These are phyloP conservation scores for Aspergillus aculeatinus DNA, from an alignment of 2,329 filamentous ascomycete species.

Conservation along the genomic window DNA sequence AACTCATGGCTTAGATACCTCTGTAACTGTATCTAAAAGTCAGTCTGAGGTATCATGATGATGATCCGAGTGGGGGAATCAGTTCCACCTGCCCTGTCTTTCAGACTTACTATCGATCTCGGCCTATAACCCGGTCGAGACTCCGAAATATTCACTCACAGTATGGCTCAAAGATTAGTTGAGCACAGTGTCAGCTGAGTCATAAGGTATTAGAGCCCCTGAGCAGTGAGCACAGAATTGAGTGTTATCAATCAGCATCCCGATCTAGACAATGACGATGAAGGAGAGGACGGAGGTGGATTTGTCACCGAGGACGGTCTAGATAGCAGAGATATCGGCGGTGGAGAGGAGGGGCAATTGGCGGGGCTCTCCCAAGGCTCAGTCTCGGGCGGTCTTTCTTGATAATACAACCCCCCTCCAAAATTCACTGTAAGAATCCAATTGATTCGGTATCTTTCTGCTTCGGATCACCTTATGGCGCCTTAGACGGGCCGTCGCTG, in stretches of 20 bases:
- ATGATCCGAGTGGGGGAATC: neutral
- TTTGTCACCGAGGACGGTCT: slow-evolving; percentile 24
- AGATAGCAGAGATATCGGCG: slow-evolving; percentile 14
- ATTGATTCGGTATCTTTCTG: slow-evolving; percentile 39
- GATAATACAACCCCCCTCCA: slow-evolving; percentile 24
- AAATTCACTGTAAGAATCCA: slow-evolving; percentile 29
- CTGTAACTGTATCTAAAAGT: neutral
- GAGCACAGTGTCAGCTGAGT: neutral
- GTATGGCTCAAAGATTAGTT: neutral
- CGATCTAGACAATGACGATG: slow-evolving; percentile 5
- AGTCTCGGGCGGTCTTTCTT: slow-evolving; percentile 39
- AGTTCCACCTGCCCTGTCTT: neutral
- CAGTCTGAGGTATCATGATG: neutral
- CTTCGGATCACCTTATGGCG: slow-evolving; percentile 34
- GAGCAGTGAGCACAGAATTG: neutral
- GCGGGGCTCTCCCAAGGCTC: slow-evolving; percentile 18
- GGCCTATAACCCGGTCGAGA: neutral
- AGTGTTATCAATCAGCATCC: neutral
- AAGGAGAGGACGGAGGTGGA: slow-evolving; percentile 10
- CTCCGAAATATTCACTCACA: neutral
- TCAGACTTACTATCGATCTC: neutral
- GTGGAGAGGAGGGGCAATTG: slow-evolving; percentile 11
- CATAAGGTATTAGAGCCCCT: neutral
- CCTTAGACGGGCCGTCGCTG: slow-evolving; percentile 15
- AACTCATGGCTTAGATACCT: neutral